Base-by-base conservation (phyloP, 129 eudicot species). In the Tanacetum coccineum region DNA sequence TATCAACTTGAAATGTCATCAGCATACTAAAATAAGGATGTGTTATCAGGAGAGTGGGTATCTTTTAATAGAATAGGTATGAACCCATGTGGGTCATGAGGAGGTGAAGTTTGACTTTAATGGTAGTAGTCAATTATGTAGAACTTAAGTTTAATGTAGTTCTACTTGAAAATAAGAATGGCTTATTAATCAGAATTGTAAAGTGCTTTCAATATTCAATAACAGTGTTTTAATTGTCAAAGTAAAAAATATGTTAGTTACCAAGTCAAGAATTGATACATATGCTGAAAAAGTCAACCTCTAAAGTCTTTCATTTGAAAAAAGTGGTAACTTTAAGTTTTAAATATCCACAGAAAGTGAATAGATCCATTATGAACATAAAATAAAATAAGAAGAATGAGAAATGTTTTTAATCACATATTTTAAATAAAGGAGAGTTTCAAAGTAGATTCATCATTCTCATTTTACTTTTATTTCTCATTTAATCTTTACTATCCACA, bases 241-340 rank as follows among this genome's bases (percentile, higher is more conserved):
- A 51, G 40, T 32, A 32, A 6, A 30, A 30, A 4, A 3, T 22
- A 54, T 56, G 22, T 64, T 12, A 20, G 10, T 54, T 44, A 46
- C 14, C 47, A 64, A 64, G 69, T 64, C 17, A 45, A 65, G 22
- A 12, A n/a, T 2, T 7, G 42, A 42, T 11, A 13, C n/a, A n/a
- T 65, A 48, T 62, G 50, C 15, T 64, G 52, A 50, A 72, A 74
- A 64, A 64, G 42, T 74, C 78, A 66, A 57, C 14, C 26, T 26
- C 3, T 55, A 55, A 55, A 20, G 49, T 60, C 39, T 47, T 60
- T 20, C 15, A 5, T 46, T 64, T 45, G 70, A 65, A 65, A 65
- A 48, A 57, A 22, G 13, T 47, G 19, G 46, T 25, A 21, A 8
- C n/a, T n/a, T 18, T 13, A 6, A 5, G 45, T 20, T 64, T 44